phyloP scores from a whole-genome alignment of 73 alveolate species.

The Stentor coeruleus region DNA sequence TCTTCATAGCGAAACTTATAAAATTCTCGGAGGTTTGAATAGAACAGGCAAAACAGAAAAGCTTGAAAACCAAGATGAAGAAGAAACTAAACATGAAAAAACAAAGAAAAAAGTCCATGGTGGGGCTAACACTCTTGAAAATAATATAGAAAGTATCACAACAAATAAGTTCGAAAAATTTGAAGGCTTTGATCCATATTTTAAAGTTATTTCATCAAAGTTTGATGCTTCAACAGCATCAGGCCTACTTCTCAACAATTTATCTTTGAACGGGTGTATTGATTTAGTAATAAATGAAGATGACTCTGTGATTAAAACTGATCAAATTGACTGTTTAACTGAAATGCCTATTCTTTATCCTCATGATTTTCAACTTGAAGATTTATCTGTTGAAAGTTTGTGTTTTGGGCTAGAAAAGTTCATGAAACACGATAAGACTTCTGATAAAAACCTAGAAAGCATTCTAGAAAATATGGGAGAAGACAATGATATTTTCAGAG shows the following conservation, averaged over 20 bases:
- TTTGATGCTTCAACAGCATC: not conserved
- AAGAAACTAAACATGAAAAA: not conserved
- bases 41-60: not conserved
- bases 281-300: no score
- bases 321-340: no score
- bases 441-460: not conserved
- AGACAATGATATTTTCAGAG: not conserved
- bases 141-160: not conserved
- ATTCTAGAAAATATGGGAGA: not conserved
- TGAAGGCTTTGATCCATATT: conserved; percentile 11
- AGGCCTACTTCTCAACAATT: conserved; percentile 23
- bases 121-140: not conserved
- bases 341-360: conserved; percentile 27
- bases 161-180: conserved; percentile 11
- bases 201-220: conserved; percentile 3
- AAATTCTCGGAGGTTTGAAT: not conserved
- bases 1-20: conserved; percentile 3
- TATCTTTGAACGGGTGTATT: no score
- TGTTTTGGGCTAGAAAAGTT: not conserved
- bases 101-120: not conserved
- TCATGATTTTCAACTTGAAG: not conserved
- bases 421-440: not conserved
- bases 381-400: not conserved
- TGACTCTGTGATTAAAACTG: no score
- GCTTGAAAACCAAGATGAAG: conserved; percentile 18